Conservation (phyloP, 306 rosid genomes). For the Cucurbita moschata region DNA sequence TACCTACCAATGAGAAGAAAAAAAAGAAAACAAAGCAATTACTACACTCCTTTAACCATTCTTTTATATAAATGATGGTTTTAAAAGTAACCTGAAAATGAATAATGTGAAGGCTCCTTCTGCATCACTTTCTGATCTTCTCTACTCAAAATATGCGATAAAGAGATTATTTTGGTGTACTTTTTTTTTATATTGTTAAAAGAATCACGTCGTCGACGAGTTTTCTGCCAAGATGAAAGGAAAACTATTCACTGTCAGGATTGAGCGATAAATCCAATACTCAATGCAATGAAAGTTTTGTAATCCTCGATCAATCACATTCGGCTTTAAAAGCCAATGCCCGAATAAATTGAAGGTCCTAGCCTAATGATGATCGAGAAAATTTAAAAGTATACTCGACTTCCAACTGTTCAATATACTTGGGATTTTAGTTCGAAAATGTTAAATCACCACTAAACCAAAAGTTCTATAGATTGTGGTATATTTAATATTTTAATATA, state of each 20-base stretch:
- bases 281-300: not conserved
- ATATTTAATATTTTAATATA: not conserved
- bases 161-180: not conserved
- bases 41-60: not conserved
- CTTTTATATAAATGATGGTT: not conserved
- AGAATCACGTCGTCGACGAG: not conserved
- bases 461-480: not conserved
- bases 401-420: not conserved
- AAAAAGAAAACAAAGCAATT: not conserved
- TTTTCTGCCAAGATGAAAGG: not conserved
- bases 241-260: not conserved
- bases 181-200: not conserved
- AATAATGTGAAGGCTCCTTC: not conserved
- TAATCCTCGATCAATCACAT: not conserved
- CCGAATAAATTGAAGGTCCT: not conserved
- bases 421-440: not conserved
- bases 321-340: not conserved
- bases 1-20: slow-evolving; percentile 19
- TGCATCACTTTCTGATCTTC: not conserved
- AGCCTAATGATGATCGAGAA: not conserved
- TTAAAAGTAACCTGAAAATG: not conserved
- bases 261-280: not conserved
- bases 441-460: not conserved
- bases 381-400: not conserved
- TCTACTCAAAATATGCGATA: not conserved